These are phyloP conservation scores for Tetrastigma voinierianum DNA, from an alignment of 164 flowering plant genomes.

Conservation along the genomic window DNA sequence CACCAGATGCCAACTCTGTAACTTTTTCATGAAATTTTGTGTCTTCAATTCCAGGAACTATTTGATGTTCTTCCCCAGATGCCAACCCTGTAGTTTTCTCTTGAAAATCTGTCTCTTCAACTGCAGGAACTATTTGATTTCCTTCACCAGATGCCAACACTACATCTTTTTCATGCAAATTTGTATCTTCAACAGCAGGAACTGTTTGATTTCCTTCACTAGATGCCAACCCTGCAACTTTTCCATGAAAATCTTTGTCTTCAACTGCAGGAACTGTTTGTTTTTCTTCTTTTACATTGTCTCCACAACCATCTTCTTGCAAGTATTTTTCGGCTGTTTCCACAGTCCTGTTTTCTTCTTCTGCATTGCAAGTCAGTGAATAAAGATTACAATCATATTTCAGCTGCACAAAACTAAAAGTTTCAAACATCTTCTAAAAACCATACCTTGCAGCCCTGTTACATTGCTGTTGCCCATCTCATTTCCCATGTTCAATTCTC, in stretches of 20 bases:
- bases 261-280: conserved; percentile 12
- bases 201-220: not conserved
- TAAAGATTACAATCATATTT: no score
- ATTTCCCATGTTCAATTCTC: conserved; percentile 45
- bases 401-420: not conserved
- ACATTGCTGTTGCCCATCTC: conserved; percentile 66
- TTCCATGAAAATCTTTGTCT: conserved; percentile 20
- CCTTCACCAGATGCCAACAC: no score
- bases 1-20: no score
- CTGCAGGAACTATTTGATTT: no score
- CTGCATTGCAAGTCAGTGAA: conserved; percentile 6
- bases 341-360: conserved; percentile 19
- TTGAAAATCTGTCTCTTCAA: no score
- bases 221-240: conserved; percentile 19
- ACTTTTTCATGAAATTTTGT: no score
- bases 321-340: conserved; percentile 12
- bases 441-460: conserved; percentile 44
- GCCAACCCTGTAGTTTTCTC: no score
- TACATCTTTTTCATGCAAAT: no score
- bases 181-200: no score
- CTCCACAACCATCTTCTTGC: conserved; percentile 15
- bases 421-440: conserved; percentile 1
- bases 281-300: conserved; percentile 20
- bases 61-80: no score
- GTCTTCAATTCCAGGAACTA: no score